Evolutionary conservation across 306 rosid species (phyloP), one percentile per base, ranked within the genome.

Genomic region (Betula pendula): DNA sequence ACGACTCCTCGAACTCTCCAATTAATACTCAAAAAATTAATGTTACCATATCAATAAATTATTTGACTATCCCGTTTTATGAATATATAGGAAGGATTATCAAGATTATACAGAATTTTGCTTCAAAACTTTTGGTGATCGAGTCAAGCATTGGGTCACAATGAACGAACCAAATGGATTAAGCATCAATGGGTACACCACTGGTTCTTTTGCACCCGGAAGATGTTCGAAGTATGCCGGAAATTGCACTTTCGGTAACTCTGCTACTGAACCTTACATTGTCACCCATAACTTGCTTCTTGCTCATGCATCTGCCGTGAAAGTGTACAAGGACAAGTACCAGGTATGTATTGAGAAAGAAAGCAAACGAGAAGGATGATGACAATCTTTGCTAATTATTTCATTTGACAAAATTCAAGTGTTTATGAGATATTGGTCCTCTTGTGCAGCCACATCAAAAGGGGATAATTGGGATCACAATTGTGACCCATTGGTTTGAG

Each of bases 121-220:
- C 50, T 86, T 86, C 74, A 83, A 86, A 75, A 58, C 81, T 42
- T 83, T 71, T 33, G 89, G 89, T 0, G 83, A 86, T 19, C 85
- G 87, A 8, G 80, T 86, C 10, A 80, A 83, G 77, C 20, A 70
- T 68, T 86, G 89, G 89, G 60, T 78, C 1, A 86, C 87, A 3
- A 4, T 86, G 12, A 86, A 86, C 24, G 87, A 86, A 16, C 89
- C 89, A 13, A 69, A 42, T 45, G 62, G 75, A 9, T 70, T 15
- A 2, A 29, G 72, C 24, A 35, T 45, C 22, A 66, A 74, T 10
- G 89, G 85, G 5, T 77, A 86, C 38, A 38, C 48, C 22, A 22
- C 12, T 1, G 89, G 89, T 12, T 56, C 71, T 10, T 48, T 65
- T 53, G 89, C 89, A 45, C 89, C 89, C 10, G 84, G 80, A 17